Conservation (phyloP, 768 basidiomycete genomes). For the button mushroom (Agaricus bisporus) region DNA sequence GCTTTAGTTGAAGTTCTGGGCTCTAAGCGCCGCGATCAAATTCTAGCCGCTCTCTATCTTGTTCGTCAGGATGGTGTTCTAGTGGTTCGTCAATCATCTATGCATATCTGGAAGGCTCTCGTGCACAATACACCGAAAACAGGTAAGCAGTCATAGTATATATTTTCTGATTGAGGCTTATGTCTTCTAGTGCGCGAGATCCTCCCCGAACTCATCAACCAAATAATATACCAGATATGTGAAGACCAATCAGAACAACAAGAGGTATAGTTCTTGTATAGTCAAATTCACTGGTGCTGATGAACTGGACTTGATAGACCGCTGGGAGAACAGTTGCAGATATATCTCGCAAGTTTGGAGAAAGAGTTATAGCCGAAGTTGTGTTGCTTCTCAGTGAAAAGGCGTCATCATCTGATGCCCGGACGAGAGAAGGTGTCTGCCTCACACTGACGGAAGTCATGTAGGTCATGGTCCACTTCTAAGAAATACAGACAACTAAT, state of each 20-base stretch:
- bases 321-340: conserved; percentile 86
- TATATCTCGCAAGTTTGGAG: conserved; percentile 92
- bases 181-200: conserved; percentile 72
- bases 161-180: not conserved
- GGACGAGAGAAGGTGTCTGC: conserved; percentile 80
- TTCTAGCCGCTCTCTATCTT: conserved; percentile 85
- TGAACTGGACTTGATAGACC: not conserved
- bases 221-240: conserved; percentile 74
- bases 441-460: conserved; percentile 83
- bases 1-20: conserved; percentile 88
- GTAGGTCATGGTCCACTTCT: conserved; percentile 36
- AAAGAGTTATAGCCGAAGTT: conserved; percentile 81
- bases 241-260: conserved; percentile 80
- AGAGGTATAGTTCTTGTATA: conserved; percentile 49
- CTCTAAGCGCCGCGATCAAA: conserved; percentile 80
- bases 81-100: conserved; percentile 82
- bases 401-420: conserved; percentile 53
- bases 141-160: conserved; percentile 35
- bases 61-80: conserved; percentile 91
- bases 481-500: conserved; percentile 5
- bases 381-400: conserved; percentile 70
- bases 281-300: not conserved
- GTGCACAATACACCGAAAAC: conserved; percentile 93
- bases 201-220: conserved; percentile 74
- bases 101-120: conserved; percentile 97